Evolutionary conservation across 768 basidiomycete genomes (phyloP), one percentile per base, ranked within the genome.

Genomic region (Podaxis sp.): DNA sequence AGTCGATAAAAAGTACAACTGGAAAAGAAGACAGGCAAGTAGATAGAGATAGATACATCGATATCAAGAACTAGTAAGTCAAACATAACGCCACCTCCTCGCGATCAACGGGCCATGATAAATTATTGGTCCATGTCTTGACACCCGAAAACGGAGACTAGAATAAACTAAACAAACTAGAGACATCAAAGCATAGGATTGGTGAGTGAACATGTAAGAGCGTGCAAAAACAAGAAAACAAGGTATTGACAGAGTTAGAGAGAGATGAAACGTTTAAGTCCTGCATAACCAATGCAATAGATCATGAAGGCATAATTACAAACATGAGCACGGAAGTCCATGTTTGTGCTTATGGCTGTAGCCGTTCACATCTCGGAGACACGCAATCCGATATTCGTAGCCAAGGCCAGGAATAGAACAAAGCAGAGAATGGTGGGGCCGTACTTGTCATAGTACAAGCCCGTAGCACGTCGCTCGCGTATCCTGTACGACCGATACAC

Each of bases 401-500:
- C 82, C 56, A 95, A 74, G 17, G 93, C 91, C 38, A 79, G 75
- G 61, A 91, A 82, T 49, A 97, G 74, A 44, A 89, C 81, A 26
- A 85, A 66, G 66, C 90, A 93, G 24, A 96, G 77, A 3, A 88
- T 71, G 0, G 89, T 91, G 40, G 94, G 93, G 0, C 94, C 93
- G 66, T 88, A 93, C 75, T 88, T 90, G 77, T 96, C 94, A 71
- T 95, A 93, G 75, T 96, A 96, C 56, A 93, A 67, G 24, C 92
- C 91, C 60, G 90, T 87, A 0, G 93, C 93, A 33, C 83, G 81
- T 40, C 89, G 85, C 62, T 81, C 78, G 54, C 93, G 82, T 68
- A 96, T 80, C 59, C 82, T 83, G 49, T 83, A 72, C 7, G 91
- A 86, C 53, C 94, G 87, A 72, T 86, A 90, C 24, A 90, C 81